Percentiles rank a stretch among this genome's conserved stretches.
Evolutionary conservation across 768 basidiomycete genomes (phyloP).

Genomic region (Amanita rubescens): DNA sequence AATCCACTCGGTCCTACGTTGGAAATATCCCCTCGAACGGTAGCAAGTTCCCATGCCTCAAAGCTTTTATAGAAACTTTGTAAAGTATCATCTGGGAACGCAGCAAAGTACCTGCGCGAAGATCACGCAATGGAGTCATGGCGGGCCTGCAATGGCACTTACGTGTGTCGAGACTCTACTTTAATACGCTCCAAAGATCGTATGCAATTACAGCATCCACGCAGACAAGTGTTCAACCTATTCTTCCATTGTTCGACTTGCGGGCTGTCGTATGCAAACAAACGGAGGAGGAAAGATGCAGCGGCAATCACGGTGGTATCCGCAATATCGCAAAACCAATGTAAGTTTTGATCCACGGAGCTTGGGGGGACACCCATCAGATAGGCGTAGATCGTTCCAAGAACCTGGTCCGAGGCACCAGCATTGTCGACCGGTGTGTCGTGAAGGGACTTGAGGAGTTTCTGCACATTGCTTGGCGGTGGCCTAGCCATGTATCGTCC

Average conservation of each 20-base stretch:
- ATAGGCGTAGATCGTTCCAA: slow-evolving; percentile 44
- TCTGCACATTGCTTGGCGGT: slow-evolving; percentile 28
- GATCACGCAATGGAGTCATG: slow-evolving; percentile 5
- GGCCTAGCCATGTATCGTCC: slow-evolving; percentile 3
- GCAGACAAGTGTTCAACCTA: slow-evolving; percentile 46
- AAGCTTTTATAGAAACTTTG: slow-evolving; percentile 54
- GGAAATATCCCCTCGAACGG: slow-evolving; percentile 35
- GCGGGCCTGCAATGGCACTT: slow-evolving; percentile 27
- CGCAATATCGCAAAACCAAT: slow-evolving; percentile 80
- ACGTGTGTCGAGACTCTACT: slow-evolving; percentile 61
- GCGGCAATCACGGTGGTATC: slow-evolving; percentile 49
- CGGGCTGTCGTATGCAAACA: slow-evolving; percentile 68
- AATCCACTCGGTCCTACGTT: slow-evolving; percentile 10
- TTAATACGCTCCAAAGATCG: slow-evolving; percentile 60
- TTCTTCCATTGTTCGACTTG: slow-evolving; percentile 59
- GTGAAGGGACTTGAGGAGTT: slow-evolving; percentile 47
- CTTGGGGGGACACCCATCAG: slow-evolving; percentile 40
- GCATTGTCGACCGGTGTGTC: slow-evolving; percentile 49
- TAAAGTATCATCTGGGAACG: slow-evolving; percentile 45
- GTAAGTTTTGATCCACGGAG: slow-evolving; percentile 33
- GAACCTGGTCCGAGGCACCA: slow-evolving; percentile 38
- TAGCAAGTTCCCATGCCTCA: slow-evolving; percentile 54
- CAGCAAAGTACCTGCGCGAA: slow-evolving; percentile 60
- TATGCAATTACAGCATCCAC: slow-evolving; percentile 65
- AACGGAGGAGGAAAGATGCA: slow-evolving; percentile 74